Evolutionary conservation across 2,329 filamentous ascomycete species (phyloP).

Genomic region (Coniochaeta ligniaria): DNA sequence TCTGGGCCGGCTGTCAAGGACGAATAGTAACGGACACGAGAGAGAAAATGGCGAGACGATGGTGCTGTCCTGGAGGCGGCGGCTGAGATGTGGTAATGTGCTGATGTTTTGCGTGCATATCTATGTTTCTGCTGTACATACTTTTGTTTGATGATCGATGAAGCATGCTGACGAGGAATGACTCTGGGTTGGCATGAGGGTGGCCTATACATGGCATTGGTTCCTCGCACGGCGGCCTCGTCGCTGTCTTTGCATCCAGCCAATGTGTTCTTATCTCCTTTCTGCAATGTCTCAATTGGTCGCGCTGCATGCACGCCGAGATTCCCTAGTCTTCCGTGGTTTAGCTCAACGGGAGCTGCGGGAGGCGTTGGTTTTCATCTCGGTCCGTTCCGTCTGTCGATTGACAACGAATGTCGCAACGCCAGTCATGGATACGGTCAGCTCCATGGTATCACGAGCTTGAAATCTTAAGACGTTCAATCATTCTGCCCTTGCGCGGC

Average conservation of each 20-base stretch:
- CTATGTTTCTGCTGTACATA: not conserved
- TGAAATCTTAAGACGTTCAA: not conserved
- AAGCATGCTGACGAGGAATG: not conserved
- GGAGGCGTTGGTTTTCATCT: not conserved
- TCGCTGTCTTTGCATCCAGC: not conserved
- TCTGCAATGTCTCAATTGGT: not conserved
- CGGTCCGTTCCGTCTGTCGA: not conserved
- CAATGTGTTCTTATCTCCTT: not conserved
- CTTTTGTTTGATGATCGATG: not conserved
- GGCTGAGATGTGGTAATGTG: not conserved
- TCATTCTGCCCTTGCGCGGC: no score
- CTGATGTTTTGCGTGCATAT: not conserved
- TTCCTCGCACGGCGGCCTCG: not conserved
- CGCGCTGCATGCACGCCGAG: not conserved
- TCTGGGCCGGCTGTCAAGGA: conserved; percentile 27
- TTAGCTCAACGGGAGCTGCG: not conserved
- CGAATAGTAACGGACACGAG: conserved; percentile 20
- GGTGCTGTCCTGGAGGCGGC: not conserved
- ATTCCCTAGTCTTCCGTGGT: not conserved
- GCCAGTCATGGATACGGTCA: not conserved
- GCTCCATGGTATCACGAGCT: not conserved
- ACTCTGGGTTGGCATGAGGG: not conserved
- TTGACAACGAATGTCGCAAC: not conserved
- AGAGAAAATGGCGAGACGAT: not conserved
- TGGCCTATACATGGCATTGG: not conserved